Base-by-base conservation (phyloP, 2,329 filamentous ascomycete species). In the Botrytis deweyae region DNA sequence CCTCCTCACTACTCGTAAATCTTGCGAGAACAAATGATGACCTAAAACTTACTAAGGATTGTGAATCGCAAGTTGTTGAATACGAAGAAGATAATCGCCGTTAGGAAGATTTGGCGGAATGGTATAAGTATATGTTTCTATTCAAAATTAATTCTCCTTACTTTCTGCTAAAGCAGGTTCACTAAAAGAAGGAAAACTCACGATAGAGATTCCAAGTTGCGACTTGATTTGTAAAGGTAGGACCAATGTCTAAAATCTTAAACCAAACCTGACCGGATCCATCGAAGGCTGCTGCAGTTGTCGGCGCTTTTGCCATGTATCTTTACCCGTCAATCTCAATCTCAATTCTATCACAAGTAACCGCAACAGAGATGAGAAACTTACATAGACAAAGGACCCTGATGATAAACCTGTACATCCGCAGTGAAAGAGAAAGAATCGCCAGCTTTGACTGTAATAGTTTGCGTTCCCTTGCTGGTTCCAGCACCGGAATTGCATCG, bases 401-500 rank as follows among this genome's bases (percentile, higher is more conserved):
- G 76, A 67, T 83, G 82, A 65, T 81, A 81, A 12, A 81, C 78
- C 20, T 76, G 74, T 16, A 77, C 83, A 61, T 86, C 86, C 6
- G 86, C 83, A 73, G 84, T 84, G 74, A 87, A 86, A 2, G 81
- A 79, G 77, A 86, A 82, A 9, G 84, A 83, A 78, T 84, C 81
- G 29, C 84, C 84, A 64, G 78, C 79, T 40, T 79, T 78, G 22
- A 81, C 80, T 5, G 80, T 78, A 22, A 79, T 80, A 2, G 78
- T 78, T 5, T 75, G 46, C 8, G 79, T 77, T 42, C 72, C 72
- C 25, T 58, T 74, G 33, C 78, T 75, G 0, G 64, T 74, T 8
- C 65, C 64, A 2, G 83, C 82, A 73, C 78, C 78, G 12, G 82
- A 81, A 79, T 87, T 86, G 80, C 85, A 87, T 67, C 85, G 80